Evolutionary conservation across 2,329 filamentous ascomycete species (phyloP).

Genomic region (Fonsecaea nubica): DNA sequence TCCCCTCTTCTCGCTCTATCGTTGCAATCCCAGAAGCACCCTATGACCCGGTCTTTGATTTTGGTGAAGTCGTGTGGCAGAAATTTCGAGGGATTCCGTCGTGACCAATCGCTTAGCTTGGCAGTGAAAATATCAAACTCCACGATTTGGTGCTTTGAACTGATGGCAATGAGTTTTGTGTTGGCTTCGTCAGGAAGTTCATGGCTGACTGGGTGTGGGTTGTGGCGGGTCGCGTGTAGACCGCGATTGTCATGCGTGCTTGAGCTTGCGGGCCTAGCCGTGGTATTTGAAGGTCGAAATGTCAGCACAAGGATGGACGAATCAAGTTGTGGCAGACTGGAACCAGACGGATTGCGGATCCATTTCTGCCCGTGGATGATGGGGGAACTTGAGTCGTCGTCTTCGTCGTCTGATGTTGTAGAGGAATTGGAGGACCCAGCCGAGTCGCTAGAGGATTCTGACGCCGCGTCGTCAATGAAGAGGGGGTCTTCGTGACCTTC

Average conservation of each 20-base stretch:
- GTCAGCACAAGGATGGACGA: constrained; percentile 70
- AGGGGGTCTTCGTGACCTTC: constrained; percentile 61
- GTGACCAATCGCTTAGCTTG: constrained; percentile 81
- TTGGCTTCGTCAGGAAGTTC: constrained; percentile 60
- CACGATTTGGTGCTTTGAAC: constrained; percentile 70
- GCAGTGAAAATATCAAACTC: constrained; percentile 82
- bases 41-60: constrained; percentile 77
- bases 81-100: constrained; percentile 76
- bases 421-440: constrained; percentile 30
- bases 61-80: constrained; percentile 77
- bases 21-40: constrained; percentile 65
- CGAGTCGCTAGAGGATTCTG: constrained; percentile 16
- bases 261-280: constrained; percentile 45
- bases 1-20: constrained; percentile 47
- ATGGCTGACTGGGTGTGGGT: constrained; percentile 63
- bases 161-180: constrained; percentile 66
- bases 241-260: constrained; percentile 44
- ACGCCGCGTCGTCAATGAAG: constrained; percentile 53
- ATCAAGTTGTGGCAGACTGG: constrained; percentile 72
- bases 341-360: constrained; percentile 74
- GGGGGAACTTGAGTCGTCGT: constrained; percentile 58
- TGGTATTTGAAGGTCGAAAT: constrained; percentile 60
- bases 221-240: constrained; percentile 58
- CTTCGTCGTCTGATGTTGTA: constrained; percentile 43
- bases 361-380: constrained; percentile 70